Percentiles rank a stretch among this genome's conserved stretches.
phyloP scores from a whole-genome alignment of 345 rosid genomes.

The Salix suchowensis region DNA sequence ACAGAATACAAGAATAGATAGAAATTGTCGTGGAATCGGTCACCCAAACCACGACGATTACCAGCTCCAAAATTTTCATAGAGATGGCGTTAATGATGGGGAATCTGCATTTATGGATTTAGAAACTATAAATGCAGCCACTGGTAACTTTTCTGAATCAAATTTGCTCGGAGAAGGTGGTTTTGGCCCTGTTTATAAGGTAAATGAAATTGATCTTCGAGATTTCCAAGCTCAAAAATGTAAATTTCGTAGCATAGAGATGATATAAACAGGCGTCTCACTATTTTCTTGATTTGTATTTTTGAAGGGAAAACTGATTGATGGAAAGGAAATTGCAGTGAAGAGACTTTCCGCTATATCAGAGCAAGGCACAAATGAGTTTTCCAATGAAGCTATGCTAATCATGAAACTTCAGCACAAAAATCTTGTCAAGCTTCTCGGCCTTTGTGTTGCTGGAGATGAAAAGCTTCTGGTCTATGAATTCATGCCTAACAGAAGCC shows the following conservation, averaged over 20 bases:
- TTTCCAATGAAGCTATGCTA: constrained; percentile 37
- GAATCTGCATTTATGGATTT: background rate
- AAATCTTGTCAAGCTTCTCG: constrained; percentile 51
- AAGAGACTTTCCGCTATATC: constrained; percentile 27
- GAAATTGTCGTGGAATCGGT: background rate
- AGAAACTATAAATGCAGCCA: background rate
- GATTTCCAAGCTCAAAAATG: background rate
- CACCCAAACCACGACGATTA: background rate
- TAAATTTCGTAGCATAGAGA: background rate
- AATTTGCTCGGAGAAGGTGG: constrained; percentile 6
- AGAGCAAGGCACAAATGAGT: constrained; percentile 31
- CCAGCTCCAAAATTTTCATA: background rate
- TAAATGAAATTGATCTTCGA: background rate
- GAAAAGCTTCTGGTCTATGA: constrained; percentile 52
- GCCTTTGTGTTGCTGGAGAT: constrained; percentile 38
- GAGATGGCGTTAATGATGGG: background rate
- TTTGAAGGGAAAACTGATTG: constrained; percentile 40
- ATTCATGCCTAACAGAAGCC: constrained; percentile 53
- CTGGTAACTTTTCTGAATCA: background rate
- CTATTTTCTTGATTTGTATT: background rate
- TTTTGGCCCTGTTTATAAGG: constrained; percentile 14
- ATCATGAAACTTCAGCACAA: constrained; percentile 48
- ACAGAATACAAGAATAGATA: background rate
- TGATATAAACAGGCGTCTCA: background rate
- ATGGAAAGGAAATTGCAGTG: constrained; percentile 46